phyloP scores from a whole-genome alignment of 176 grass and related monocot genomes.

The Aechmea fasciata region DNA sequence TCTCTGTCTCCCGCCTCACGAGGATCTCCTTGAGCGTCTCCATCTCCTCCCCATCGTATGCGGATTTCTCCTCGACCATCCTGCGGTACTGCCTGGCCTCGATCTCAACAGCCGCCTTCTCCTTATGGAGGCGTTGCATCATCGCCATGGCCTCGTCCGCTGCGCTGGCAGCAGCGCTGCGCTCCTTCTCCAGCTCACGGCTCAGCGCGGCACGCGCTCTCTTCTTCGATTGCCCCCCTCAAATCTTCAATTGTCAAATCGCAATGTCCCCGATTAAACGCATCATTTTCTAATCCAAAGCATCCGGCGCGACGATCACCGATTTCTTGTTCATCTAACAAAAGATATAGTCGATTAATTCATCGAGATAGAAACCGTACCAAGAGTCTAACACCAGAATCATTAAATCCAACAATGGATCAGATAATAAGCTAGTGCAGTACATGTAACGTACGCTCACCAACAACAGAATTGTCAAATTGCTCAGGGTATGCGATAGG shows the following conservation, averaged over 20 bases:
- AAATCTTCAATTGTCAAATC: conserved; percentile 11
- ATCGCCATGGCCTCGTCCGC: conserved; percentile 94
- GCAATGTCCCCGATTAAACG: not conserved
- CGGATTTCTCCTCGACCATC: conserved; percentile 55
- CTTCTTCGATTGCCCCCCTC: conserved; percentile 30
- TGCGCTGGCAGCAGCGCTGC: conserved; percentile 58
- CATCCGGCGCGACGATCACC: too few relatives aligned
- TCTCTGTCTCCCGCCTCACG: conserved; percentile 63
- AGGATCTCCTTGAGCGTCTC: conserved; percentile 76
- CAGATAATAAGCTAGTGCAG: too few relatives aligned
- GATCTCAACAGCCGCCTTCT: conserved; percentile 70
- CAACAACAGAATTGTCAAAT: too few relatives aligned
- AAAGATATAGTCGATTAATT: not conserved
- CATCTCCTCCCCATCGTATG: conserved; percentile 79
- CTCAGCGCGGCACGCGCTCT: conserved; percentile 31
- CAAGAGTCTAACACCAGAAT: too few relatives aligned
- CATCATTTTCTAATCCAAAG: too few relatives aligned
- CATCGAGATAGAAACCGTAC: too few relatives aligned
- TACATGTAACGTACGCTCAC: too few relatives aligned
- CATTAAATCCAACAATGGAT: too few relatives aligned
- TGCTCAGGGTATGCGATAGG: too few relatives aligned
- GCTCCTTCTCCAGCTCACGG: conserved; percentile 75
- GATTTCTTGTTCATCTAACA: conserved; percentile 6
- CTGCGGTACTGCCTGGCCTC: conserved; percentile 59
- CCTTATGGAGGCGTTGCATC: conserved; percentile 90